Evolutionary conservation across 202 grass and related monocot genomes (phyloP).

Genomic region (Musa balbisiana): DNA sequence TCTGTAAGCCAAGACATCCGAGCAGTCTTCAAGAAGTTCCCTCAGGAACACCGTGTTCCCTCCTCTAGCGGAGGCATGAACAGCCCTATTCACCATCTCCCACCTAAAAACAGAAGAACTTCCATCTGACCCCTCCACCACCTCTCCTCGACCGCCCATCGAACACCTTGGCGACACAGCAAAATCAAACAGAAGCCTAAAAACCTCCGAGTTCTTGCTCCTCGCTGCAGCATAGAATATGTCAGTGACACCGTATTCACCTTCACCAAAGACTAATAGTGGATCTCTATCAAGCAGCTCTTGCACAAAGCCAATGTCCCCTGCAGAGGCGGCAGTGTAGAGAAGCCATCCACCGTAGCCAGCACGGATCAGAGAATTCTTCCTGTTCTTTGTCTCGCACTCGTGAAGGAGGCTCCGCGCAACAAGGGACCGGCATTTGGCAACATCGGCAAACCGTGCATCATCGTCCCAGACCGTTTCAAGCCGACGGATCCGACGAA

Average conservation of each 20-base stretch:
- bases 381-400: conserved; percentile 63
- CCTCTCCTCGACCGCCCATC: background rate
- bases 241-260: conserved; percentile 92
- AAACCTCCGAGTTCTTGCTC: conserved; percentile 43
- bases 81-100: conserved; percentile 80
- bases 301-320: conserved; percentile 51
- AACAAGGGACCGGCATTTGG: conserved; percentile 48
- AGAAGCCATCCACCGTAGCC: conserved; percentile 95
- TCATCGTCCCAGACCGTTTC: conserved; percentile 95
- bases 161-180: conserved; percentile 62
- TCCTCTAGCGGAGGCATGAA: conserved; percentile 72
- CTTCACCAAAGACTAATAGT: conserved; percentile 84
- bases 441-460: conserved; percentile 46
- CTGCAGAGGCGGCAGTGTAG: conserved; percentile 77
- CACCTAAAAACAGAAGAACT: conserved; percentile 43
- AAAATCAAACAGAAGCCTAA: conserved; percentile 62
- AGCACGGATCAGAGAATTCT: conserved; percentile 73
- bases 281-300: conserved; percentile 68
- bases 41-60: conserved; percentile 64
- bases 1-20: conserved; percentile 46
- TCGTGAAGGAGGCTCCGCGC: conserved; percentile 56
- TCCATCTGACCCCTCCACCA: background rate
- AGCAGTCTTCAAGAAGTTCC: conserved; percentile 44
- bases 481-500: conserved; percentile 81
- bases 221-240: conserved; percentile 82